Evolutionary conservation across 345 rosid genomes (phyloP).

Genomic region (Populus deltoides): DNA sequence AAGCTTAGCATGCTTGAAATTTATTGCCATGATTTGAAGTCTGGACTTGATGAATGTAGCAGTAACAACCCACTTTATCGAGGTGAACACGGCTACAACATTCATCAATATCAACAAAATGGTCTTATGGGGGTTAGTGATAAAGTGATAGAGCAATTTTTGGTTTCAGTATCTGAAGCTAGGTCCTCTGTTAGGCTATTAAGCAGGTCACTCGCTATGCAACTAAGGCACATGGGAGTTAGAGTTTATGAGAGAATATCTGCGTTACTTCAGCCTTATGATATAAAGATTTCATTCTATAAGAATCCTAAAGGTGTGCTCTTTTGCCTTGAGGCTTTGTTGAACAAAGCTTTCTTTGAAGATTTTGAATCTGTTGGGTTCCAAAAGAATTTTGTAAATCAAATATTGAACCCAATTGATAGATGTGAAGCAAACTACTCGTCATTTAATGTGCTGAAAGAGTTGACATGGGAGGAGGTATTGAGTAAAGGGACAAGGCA

Average conservation of each 20-base stretch:
- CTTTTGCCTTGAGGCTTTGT: conserved; percentile 64
- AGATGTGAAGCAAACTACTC: conserved; percentile 66
- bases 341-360: conserved; percentile 75
- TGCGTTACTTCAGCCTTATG: conserved; percentile 67
- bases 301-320: conserved; percentile 57
- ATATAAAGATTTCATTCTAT: conserved; percentile 52
- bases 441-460: conserved; percentile 49
- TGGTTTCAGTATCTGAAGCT: conserved; percentile 65
- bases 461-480: conserved; percentile 84
- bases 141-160: conserved; percentile 59
- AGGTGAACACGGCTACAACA: conserved; percentile 9
- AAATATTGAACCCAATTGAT: conserved; percentile 68
- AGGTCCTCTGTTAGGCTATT: conserved; percentile 54
- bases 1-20: conserved; percentile 85
- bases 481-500: conserved; percentile 77
- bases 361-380: conserved; percentile 83
- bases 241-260: conserved; percentile 59
- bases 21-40: conserved; percentile 71
- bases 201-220: conserved; percentile 63
- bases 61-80: conserved; percentile 33
- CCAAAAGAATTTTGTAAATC: conserved; percentile 47
- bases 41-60: conserved; percentile 66
- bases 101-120: conserved; percentile 21
- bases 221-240: conserved; percentile 59
- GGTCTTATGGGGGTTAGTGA: conserved; percentile 33